Conservation (phyloP, 2,329 filamentous ascomycete genomes). For the Blastomyces silverae region DNA sequence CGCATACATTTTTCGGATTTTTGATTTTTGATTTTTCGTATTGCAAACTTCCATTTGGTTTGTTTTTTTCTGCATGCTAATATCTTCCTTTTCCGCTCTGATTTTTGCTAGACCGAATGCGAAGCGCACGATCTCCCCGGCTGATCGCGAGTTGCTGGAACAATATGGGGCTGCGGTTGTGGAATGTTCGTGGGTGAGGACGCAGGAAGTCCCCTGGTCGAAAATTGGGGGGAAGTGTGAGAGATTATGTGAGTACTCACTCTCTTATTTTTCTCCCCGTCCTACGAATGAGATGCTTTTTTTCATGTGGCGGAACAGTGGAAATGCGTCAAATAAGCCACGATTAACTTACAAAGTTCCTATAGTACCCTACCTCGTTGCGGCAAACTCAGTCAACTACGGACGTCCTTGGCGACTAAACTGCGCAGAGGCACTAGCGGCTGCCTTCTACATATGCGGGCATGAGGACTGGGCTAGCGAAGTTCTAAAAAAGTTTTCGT, state of each 20-base stretch:
- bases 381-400: conserved; percentile 96
- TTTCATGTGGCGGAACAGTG: neutral
- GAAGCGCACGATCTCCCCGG: conserved; percentile 74
- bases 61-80: neutral
- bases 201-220: conserved; percentile 81
- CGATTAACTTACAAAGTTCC: conserved; percentile 3
- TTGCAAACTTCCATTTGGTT: too few relatives aligned
- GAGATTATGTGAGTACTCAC: conserved; percentile 51
- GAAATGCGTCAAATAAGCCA: neutral
- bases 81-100: conserved; percentile 14
- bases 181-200: conserved; percentile 93
- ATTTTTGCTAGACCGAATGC: conserved; percentile 61
- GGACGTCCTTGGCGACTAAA: conserved; percentile 92
- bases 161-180: conserved; percentile 91
- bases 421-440: conserved; percentile 89
- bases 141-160: conserved; percentile 73
- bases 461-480: conserved; percentile 84
- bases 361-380: conserved; percentile 83
- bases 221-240: conserved; percentile 92
- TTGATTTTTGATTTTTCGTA: too few relatives aligned
- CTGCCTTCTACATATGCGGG: conserved; percentile 88
- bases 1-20: neutral
- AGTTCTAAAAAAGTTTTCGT: conserved; percentile 76
- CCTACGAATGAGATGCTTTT: neutral
- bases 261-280: neutral